Conservation (phyloP, 176 grass and related monocot genomes). For the Thinopyrum elongatum region DNA sequence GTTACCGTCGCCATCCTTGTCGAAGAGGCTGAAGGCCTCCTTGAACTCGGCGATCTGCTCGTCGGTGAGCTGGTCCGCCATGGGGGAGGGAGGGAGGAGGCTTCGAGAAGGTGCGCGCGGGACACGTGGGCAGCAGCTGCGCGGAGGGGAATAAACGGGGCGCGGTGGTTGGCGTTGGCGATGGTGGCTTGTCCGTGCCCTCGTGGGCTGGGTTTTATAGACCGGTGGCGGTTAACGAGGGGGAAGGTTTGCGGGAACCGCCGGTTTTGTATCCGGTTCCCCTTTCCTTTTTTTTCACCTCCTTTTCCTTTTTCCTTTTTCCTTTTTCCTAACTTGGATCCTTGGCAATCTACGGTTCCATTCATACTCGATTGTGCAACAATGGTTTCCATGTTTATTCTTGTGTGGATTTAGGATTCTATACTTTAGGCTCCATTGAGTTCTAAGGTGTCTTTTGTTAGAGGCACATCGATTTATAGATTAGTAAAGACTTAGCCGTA, state of each 20-base stretch:
- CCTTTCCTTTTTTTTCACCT: background rate
- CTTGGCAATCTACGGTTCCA: background rate
- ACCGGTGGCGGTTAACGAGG: background rate
- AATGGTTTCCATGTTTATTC: background rate
- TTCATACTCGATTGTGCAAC: background rate
- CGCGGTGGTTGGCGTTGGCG: background rate
- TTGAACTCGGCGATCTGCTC: slow-evolving; percentile 96
- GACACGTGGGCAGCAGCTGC: slow-evolving; percentile 4
- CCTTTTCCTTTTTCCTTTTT: background rate
- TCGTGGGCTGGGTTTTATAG: slow-evolving; percentile 29
- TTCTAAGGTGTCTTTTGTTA: too few species aligned
- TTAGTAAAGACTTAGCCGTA: background rate
- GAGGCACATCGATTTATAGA: too few species aligned
- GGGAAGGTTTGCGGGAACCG: background rate
- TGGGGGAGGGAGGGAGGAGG: background rate
- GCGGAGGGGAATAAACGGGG: slow-evolving; percentile 1
- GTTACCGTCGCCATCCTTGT: slow-evolving; percentile 93
- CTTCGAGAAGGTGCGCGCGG: slow-evolving; percentile 6
- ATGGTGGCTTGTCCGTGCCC: too few species aligned
- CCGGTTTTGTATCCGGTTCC: slow-evolving; percentile 34
- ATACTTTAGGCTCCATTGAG: too few species aligned
- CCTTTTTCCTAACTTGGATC: background rate
- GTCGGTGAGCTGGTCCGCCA: slow-evolving; percentile 89
- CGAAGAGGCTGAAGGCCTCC: slow-evolving; percentile 97
- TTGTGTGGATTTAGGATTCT: background rate